Base-by-base conservation (phyloP, 2,329 filamentous ascomycete genomes). In the Triangularia verruculosa region DNA sequence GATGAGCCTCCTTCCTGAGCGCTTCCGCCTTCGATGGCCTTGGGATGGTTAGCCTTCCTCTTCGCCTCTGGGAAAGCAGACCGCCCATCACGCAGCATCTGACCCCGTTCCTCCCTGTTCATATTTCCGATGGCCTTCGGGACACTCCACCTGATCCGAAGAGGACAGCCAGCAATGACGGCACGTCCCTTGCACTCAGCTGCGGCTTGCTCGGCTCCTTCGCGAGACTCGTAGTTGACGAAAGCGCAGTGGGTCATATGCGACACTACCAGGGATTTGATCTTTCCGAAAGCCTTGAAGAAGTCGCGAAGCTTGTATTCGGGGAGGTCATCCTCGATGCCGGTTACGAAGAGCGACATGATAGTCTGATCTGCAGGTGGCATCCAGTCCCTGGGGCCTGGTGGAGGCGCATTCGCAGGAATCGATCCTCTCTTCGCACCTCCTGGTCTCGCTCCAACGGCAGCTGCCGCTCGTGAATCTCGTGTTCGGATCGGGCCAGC, bases 201-300 rank as follows among this genome's bases (percentile, higher is more conserved):
- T 0, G 95, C 92, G 0, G 96, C 96, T 64, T 85, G 88, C 78
- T 99, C 95, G 0, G 96, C 95, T 0, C 86, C 89, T 66, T 92
- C 87, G 63, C 95, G 86, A 2, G 89, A 91, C 70, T 93, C 88
- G 75, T 92, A 99, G 78, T 99, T 99, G 78, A 99, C 83, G 74
- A 98, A 99, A 1, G 95, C 95, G 75, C 93, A 98, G 74, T 98
- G 95, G 15, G 94, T 94, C 80, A 96, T 93, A 78, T 99, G 95
- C 6, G 93, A 97, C 77, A 95, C 98, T 39, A 99, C 89, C 15
- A 99, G 80, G 25, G 93, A 97, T 71, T 95, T 91, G 65, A 99
- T 89, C 73, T 94, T 92, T 67, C 95, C 95, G 71, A 93, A 93
- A 17, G 86, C 85, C 65, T 92, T 87, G 80, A 99, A 99, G 76